Conservation (phyloP, 176 grass and related monocot species). For the Avena atlantica region DNA sequence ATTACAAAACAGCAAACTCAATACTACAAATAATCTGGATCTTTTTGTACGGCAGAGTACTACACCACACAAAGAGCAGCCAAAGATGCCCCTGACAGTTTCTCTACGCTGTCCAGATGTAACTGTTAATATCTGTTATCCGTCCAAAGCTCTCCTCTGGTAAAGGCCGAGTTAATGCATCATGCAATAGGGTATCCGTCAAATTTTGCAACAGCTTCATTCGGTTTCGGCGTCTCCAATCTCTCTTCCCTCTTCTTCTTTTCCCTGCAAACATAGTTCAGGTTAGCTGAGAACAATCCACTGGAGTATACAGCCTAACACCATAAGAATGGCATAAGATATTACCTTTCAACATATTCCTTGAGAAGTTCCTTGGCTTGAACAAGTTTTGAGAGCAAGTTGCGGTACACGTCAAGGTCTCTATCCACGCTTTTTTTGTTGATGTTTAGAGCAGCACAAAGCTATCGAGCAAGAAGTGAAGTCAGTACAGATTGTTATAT, state of each 20-base stretch:
- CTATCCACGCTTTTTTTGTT: conserved; percentile 97
- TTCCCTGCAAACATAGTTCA: conserved; percentile 64
- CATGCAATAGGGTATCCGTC: conserved; percentile 56
- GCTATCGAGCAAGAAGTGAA: conserved; percentile 62
- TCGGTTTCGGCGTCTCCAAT: conserved; percentile 64
- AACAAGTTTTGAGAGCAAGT: conserved; percentile 93
- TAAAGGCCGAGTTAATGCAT: conserved; percentile 60
- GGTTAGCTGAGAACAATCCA: conserved; percentile 6
- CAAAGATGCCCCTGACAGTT: conserved; percentile 41
- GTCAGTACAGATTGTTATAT: conserved; percentile 25
- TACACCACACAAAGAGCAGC: conserved; percentile 37
- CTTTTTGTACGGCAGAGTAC: conserved; percentile 49
- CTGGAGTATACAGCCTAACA: neutral
- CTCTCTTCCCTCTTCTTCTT: conserved; percentile 99
- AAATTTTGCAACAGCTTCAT: conserved; percentile 84
- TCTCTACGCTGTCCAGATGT: conserved; percentile 37
- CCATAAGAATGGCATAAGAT: neutral
- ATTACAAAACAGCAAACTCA: conserved; percentile 39
- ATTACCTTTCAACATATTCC: conserved; percentile 94
- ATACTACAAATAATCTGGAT: conserved; percentile 49
- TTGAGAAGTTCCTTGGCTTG: conserved; percentile 99
- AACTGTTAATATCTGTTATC: conserved; percentile 56
- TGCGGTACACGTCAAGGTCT: conserved; percentile 96
- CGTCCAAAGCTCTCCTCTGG: conserved; percentile 36
- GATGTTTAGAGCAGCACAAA: conserved; percentile 81